Evolutionary conservation across 1,284 basidiomycete genomes (phyloP).

Genomic region (Ustilago nuda): DNA sequence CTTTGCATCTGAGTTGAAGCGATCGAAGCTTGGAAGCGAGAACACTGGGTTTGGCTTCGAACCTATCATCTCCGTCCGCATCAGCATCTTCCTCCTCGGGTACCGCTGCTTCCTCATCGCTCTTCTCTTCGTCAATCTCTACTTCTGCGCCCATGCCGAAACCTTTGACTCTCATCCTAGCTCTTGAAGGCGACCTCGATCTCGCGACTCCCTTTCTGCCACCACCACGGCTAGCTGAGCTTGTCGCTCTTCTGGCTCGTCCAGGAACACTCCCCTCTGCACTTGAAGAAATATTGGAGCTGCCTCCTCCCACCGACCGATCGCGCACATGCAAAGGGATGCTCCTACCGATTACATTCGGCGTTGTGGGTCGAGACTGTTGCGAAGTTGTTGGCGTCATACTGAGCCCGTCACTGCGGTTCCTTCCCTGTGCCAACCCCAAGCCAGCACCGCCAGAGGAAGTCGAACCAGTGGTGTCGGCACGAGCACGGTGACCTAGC

Average conservation of each 20-base stretch:
- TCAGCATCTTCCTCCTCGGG: slow-evolving; percentile 71
- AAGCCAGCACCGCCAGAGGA: slow-evolving; percentile 6
- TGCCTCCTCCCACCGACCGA: slow-evolving; percentile 11
- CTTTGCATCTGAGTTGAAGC: background rate
- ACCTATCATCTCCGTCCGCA: background rate
- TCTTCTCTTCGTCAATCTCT: slow-evolving; percentile 54
- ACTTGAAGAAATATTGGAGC: slow-evolving; percentile 27
- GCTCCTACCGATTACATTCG: slow-evolving; percentile 14
- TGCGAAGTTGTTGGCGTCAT: slow-evolving; percentile 40
- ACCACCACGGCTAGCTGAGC: slow-evolving; percentile 10
- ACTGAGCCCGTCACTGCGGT: slow-evolving; percentile 25
- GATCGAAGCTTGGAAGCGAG: slow-evolving; percentile 10
- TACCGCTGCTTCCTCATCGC: slow-evolving; percentile 63
- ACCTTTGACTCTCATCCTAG: slow-evolving; percentile 40
- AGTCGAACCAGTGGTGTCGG: slow-evolving; percentile 31
- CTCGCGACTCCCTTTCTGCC: slow-evolving; percentile 14
- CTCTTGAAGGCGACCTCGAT: slow-evolving; percentile 35
- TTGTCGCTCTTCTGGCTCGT: slow-evolving; percentile 25
- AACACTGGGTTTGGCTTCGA: background rate
- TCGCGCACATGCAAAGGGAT: slow-evolving; percentile 32
- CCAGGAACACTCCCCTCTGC: slow-evolving; percentile 38
- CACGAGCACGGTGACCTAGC: slow-evolving; percentile 26
- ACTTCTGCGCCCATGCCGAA: slow-evolving; percentile 57
- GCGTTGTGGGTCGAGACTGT: slow-evolving; percentile 36
- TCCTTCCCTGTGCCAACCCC: background rate